Base-by-base conservation (phyloP, 495 filamentous ascomycete genomes). In the Neurospora pannonica region DNA sequence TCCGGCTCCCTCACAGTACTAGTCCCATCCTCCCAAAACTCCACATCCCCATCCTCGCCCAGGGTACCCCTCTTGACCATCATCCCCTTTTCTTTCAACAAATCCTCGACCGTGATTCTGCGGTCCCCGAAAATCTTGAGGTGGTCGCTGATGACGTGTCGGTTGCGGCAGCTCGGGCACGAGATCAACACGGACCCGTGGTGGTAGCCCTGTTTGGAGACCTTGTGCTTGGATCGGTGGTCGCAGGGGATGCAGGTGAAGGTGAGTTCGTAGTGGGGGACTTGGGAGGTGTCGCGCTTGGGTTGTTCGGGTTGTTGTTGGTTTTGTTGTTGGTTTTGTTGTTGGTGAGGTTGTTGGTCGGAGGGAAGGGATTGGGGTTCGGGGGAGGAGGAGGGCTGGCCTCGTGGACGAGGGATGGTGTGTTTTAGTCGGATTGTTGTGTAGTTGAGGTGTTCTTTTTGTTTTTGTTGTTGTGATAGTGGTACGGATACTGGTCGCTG, bases 151-250 rank as follows among this genome's bases (percentile, higher is more conserved):
- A 99, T 98, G 72, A 98, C 84, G 85, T 99, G 96, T 28, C 94
- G 87, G 77, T 92, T 93, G 77, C 90, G 87, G 82, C 96, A 99
- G 1, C 82, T 82, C 1, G 95, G 94, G 79, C 96, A 99, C 39
- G 89, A 89, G 69, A 99, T 94, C 60, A 98, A 84, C 17, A 97
- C 92, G 1, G 92, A 93, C 34, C 96, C 96, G 34, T 90, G 83
- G 81, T 98, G 94, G 80, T 98, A 99, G 17, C 93, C 96, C 75
- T 97, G 96, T 82, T 98, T 97, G 31, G 92, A 92, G 74, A 99
- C 85, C 11, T 82, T 85, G 80, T 98, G 96, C 4, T 87, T 83
- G 6, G 93, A 95, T 38, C 97, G 90, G 6, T 86, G 78, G 11
- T 81, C 81, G 85, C 96, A 99, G 31, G 94, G 94, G 72, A 90